Base-by-base conservation (phyloP, 768 basidiomycete species). In the Lactarius trivialis region DNA sequence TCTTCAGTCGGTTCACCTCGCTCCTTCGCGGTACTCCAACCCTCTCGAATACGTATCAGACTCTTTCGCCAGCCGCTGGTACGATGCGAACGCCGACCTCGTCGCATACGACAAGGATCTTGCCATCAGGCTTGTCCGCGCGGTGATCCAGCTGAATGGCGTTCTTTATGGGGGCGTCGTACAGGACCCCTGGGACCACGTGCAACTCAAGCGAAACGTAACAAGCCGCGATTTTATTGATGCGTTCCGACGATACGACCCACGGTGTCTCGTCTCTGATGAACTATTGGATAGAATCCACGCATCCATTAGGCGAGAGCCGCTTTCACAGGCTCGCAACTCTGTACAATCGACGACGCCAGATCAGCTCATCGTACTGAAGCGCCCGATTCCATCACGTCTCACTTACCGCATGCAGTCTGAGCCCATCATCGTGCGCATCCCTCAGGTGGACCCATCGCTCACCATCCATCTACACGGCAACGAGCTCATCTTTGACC, bases 371-470 rank as follows among this genome's bases (percentile, higher is more conserved):
- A 81, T 95, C 66, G 81, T 81, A 14, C 82, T 90, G 72, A 91
- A 90, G 73, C 85, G 88, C 33, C 75, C 84, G 4, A 75, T 93
- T 11, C 92, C 93, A 1, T 76, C 82, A 6, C 84, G 88, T 52
- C 78, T 98, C 56, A 96, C 93, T 0, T 92, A 93, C 75, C 88
- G 91, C 70, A 76, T 85, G 12, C 90, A 94, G 71, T 96, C 93
- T 1, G 93, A 97, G 60, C 85, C 87, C 12, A 86, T 98, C 70
- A 83, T 89, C 54, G 80, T 99, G 65, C 85, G 89, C 36, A 86
- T 99, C 41, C 90, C 93, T 15, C 85, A 88, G 55, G 79, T 86
- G 5, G 97, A 99, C 72, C 81, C 89, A n/a, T 76, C 85, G 34
- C 82, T 99, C 64, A 80, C 77, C 24, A 89, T 99, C 68, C 85